These are phyloP conservation scores for Dictyophora rubrovolvata DNA, from an alignment of 768 basidiomycete genomes.

Conservation along the genomic window DNA sequence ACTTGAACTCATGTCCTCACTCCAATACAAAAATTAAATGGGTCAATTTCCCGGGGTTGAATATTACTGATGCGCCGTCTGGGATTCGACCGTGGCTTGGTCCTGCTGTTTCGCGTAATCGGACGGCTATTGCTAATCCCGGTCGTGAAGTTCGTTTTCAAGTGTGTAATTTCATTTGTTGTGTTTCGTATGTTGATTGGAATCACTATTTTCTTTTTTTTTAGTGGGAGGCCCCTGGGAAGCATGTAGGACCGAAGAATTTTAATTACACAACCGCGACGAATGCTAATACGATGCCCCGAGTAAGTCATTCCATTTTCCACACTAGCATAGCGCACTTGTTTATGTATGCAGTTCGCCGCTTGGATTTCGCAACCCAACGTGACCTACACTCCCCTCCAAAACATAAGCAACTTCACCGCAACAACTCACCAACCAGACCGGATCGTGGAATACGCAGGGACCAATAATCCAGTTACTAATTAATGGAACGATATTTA, in stretches of 20 bases:
- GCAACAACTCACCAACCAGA: conserved; percentile 35
- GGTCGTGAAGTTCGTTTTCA: neutral
- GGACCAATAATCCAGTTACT: neutral
- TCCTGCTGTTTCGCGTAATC: neutral
- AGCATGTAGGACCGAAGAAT: conserved; percentile 36
- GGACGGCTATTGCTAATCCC: neutral
- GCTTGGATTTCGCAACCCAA: conserved; percentile 56
- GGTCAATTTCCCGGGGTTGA: conserved; percentile 49
- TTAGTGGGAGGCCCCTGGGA: conserved; percentile 49
- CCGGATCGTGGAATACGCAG: conserved; percentile 31
- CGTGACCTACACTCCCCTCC: conserved; percentile 44
- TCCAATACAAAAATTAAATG: conserved; percentile 40
- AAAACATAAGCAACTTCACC: conserved; percentile 28
- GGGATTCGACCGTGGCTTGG: neutral
- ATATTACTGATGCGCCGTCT: conserved; percentile 21
- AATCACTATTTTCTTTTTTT: too few species aligned
- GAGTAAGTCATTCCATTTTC: conserved; percentile 19
- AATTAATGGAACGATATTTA: conserved; percentile 26
- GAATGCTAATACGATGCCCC: conserved; percentile 28
- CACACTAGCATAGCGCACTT: too few species aligned
- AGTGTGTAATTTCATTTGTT: neutral
- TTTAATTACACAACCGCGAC: conserved; percentile 40
- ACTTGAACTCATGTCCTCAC: conserved; percentile 40
- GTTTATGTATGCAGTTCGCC: conserved; percentile 29
- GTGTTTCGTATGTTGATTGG: too few species aligned